These are phyloP conservation scores for Pleurotus cornucopiae DNA, from an alignment of 768 basidiomycete species.

Conservation along the genomic window DNA sequence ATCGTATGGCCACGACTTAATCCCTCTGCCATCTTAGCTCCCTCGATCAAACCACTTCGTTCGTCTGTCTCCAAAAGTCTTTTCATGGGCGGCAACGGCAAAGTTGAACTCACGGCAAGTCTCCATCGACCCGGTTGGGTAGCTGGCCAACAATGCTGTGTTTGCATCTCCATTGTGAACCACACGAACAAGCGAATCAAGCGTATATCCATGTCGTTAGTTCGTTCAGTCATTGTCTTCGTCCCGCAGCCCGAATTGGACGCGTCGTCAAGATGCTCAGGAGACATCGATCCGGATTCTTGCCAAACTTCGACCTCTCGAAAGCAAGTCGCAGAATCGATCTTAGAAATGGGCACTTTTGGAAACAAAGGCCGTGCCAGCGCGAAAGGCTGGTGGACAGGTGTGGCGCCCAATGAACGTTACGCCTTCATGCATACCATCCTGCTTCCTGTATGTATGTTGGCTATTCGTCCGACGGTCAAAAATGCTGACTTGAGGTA, in stretches of 20 bases:
- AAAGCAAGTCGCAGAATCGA: constrained; percentile 63
- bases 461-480: no score
- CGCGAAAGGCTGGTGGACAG: constrained; percentile 88
- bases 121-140: constrained; percentile 77
- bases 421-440: constrained; percentile 67
- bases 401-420: constrained; percentile 60
- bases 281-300: constrained; percentile 46
- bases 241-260: constrained; percentile 44
- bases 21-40: constrained; percentile 53
- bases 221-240: constrained; percentile 66
- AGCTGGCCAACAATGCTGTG: constrained; percentile 73
- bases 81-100: constrained; percentile 60
- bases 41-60: constrained; percentile 55
- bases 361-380: constrained; percentile 68
- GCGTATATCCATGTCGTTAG: constrained; percentile 54
- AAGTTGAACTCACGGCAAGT: constrained; percentile 60
- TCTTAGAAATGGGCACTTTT: constrained; percentile 61
- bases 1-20: constrained; percentile 77
- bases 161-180: constrained; percentile 64
- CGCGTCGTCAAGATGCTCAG: constrained; percentile 12
- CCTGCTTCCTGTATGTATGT: constrained; percentile 66
- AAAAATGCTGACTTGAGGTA: no score
- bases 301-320: constrained; percentile 58
- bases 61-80: constrained; percentile 50
- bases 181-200: constrained; percentile 66